Conservation (phyloP, 352 stramenopile species). For the Globisporangium camurandrum region DNA sequence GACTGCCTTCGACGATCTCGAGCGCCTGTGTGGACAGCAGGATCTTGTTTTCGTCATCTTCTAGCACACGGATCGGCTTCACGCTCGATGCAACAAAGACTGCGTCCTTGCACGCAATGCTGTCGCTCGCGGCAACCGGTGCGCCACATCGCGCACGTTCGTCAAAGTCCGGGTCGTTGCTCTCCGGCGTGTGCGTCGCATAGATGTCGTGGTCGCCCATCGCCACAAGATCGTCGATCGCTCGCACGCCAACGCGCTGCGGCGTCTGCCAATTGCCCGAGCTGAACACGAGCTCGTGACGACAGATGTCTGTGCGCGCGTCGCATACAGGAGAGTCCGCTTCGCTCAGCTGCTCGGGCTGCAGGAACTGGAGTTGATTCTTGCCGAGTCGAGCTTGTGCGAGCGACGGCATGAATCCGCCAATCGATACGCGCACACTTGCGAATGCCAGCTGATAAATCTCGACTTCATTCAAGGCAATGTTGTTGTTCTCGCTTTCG, state of each 20-base stretch:
- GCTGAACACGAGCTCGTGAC: constrained; percentile 49
- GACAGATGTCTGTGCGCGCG: constrained; percentile 29
- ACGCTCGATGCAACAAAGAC: constrained; percentile 44
- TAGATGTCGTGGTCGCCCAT: constrained; percentile 41
- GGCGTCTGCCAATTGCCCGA: constrained; percentile 37
- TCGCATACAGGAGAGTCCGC: too few relatives aligned
- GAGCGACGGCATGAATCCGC: constrained; percentile 46
- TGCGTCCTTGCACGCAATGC: constrained; percentile 17
- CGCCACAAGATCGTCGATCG: constrained; percentile 44
- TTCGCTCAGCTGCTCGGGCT: constrained; percentile 17
- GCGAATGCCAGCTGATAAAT: constrained; percentile 59
- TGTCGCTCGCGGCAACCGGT: neutral
- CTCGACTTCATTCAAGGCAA: constrained; percentile 54
- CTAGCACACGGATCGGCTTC: constrained; percentile 36
- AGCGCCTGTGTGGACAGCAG: constrained; percentile 30
- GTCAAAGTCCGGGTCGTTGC: constrained; percentile 34
- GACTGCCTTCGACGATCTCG: constrained; percentile 31
- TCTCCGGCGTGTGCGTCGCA: constrained; percentile 37
- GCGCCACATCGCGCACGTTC: constrained; percentile 23
- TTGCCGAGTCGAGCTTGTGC: constrained; percentile 18
- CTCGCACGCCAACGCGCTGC: constrained; percentile 28
- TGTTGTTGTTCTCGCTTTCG: constrained; percentile 46
- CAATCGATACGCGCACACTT: constrained; percentile 31
- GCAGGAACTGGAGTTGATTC: constrained; percentile 39
- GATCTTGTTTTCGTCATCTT: constrained; percentile 62